Base-by-base conservation (phyloP, 495 filamentous ascomycete genomes). In the Alectoria sarmentosa region DNA sequence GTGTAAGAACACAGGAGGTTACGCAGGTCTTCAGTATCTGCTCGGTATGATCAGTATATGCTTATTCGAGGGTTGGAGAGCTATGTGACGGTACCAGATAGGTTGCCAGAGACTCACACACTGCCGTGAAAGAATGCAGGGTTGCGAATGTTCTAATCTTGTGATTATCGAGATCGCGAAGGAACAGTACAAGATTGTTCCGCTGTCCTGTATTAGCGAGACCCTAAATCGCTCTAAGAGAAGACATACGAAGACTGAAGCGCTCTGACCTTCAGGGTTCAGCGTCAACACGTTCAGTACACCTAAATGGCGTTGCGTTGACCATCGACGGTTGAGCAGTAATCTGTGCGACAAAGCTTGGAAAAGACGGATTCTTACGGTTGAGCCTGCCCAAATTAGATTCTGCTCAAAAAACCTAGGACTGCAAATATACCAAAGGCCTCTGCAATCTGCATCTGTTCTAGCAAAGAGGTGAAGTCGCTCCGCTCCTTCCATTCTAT, bases 391-490 rank as follows among this genome's bases (percentile, higher is more conserved):
- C 0, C 41, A 46, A 5, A 10, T 34, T 32, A 61, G 59, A 34
- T 2, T 17, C n/a, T 7, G n/a, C 38, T 52, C 21, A 10, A 14
- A 14, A 9, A 23, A 19, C 6, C 21, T 36, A 10, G 6, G 11
- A 36, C 23, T 23, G 34, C 52, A 10, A 10, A 41, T 36, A 14
- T 61, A 69, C 67, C 67, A 34, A 69, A 56, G 1, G 14, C 37
- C 0, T 15, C 28, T 36, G 67, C 64, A n/a, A 66, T 21, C 19
- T 69, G 67, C 36, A 63, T 37, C 54, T 69, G 60, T 41, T 66
- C 67, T 3, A 66, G 34, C 14, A 66, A 36, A 17, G 64, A 48
- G 15, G 67, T 52, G 7, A 63, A 49, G 13, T n/a, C 60, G 14
- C 32, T 54, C 44, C 54, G 64, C 21, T 44, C 11, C 17, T 11